Percentiles rank a stretch among this genome's conserved stretches.
Evolutionary conservation across 2,329 filamentous ascomycete genomes (phyloP).

Genomic region (Pseudogymnoascus sp.): DNA sequence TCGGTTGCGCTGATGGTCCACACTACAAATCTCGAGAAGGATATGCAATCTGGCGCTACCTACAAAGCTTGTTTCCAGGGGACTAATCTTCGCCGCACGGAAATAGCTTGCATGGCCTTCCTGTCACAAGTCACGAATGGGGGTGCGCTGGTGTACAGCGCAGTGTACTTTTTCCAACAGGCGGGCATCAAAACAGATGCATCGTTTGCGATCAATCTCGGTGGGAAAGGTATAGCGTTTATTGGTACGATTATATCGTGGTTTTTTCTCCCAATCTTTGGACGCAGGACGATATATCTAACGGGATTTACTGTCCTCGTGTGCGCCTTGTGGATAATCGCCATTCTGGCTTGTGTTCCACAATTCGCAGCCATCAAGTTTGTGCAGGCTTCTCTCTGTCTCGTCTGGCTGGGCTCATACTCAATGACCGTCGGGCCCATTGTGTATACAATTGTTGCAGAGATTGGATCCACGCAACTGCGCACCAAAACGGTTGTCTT

Average conservation of each 20-base stretch:
- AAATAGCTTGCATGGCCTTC: constrained; percentile 47
- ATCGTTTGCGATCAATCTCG: constrained; percentile 45
- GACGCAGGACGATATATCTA: constrained; percentile 38
- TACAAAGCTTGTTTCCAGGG: constrained; percentile 40
- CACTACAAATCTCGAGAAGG: constrained; percentile 42
- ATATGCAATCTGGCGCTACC: constrained; percentile 30
- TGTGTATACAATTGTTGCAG: constrained; percentile 31
- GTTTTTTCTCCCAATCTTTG: constrained; percentile 36
- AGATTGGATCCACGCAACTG: constrained; percentile 30
- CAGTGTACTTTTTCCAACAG: constrained; percentile 50
- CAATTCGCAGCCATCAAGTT: constrained; percentile 32
- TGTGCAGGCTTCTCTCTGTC: constrained; percentile 15
- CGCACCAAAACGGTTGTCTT: constrained; percentile 31
- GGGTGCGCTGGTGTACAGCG: constrained; percentile 52
- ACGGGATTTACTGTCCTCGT: constrained; percentile 36
- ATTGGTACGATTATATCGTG: constrained; percentile 41
- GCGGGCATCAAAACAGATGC: constrained; percentile 39
- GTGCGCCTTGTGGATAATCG: constrained; percentile 37
- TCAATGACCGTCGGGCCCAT: constrained; percentile 31
- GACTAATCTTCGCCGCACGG: constrained; percentile 39
- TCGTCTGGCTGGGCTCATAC: constrained; percentile 27
- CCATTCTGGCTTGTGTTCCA: constrained; percentile 35
- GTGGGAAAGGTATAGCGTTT: constrained; percentile 35
- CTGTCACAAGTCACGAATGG: constrained; percentile 52
- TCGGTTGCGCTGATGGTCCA: constrained; percentile 43